These are phyloP conservation scores for Yarrowia sp. DNA, from an alignment of 805 yeast genomes.

Conservation along the genomic window DNA sequence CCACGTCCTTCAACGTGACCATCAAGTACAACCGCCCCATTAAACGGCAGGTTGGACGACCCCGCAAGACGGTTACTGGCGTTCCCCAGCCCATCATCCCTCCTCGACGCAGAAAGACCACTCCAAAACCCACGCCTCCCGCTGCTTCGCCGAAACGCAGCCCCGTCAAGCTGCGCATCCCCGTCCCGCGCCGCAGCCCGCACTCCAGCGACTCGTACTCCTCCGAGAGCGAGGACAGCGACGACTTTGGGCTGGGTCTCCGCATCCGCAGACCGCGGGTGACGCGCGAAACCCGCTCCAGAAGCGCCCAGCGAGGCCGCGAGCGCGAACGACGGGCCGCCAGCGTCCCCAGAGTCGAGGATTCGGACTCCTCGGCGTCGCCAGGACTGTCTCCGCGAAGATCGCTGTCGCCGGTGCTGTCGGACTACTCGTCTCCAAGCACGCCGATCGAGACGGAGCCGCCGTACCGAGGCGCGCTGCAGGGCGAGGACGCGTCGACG, in stretches of 20 bases:
- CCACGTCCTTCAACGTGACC: constrained; percentile 7
- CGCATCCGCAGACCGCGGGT: neutral
- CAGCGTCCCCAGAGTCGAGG: neutral
- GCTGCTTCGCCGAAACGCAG: neutral
- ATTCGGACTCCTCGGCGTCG: neutral
- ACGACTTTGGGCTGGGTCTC: neutral
- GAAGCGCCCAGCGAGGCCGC: constrained; percentile 7
- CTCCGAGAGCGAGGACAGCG: neutral
- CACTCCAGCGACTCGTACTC: neutral
- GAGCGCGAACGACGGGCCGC: neutral
- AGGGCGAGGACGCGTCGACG: constrained; percentile 58
- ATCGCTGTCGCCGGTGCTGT: neutral
- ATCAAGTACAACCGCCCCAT: constrained; percentile 12
- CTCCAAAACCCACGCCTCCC: neutral
- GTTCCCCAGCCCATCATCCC: neutral
- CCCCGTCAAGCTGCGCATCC: constrained; percentile 14
- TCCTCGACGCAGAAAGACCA: neutral
- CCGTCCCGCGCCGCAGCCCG: neutral
- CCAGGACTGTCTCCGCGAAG: neutral
- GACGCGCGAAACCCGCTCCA: neutral
- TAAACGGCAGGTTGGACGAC: constrained; percentile 8
- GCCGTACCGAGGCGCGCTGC: constrained; percentile 67
- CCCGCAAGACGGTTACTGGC: neutral
- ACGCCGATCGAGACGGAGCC: constrained; percentile 41
- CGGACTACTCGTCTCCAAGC: constrained; percentile 13